Evolutionary conservation across 768 basidiomycete genomes (phyloP).

Genomic region (Leccinum truebloodii): DNA sequence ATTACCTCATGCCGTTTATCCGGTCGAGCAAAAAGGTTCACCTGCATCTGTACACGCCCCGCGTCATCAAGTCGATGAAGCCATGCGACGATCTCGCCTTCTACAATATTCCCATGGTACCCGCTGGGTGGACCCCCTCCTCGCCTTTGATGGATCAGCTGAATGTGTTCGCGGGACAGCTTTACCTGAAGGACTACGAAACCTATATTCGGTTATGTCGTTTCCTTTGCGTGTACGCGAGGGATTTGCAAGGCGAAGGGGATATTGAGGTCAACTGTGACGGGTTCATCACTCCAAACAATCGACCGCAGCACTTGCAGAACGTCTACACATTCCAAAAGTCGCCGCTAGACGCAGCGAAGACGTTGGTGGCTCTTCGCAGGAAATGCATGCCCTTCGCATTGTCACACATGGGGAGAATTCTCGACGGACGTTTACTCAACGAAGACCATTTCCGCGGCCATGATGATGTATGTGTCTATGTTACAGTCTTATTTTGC

Average conservation of each 20-base stretch:
- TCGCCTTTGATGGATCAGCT: neutral
- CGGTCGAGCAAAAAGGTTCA: conserved; percentile 34
- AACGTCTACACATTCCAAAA: conserved; percentile 29
- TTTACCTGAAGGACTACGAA: conserved; percentile 8
- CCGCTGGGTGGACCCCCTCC: neutral
- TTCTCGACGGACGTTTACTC: conserved; percentile 33
- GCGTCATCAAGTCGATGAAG: conserved; percentile 35
- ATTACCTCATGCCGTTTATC: conserved; percentile 39
- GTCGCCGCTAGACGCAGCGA: conserved; percentile 36
- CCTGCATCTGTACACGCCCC: conserved; percentile 46
- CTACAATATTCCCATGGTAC: neutral
- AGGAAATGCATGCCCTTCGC: conserved; percentile 42
- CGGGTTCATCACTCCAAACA: conserved; percentile 8
- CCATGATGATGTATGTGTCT: neutral
- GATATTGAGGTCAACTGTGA: conserved; percentile 5
- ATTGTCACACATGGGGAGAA: conserved; percentile 44
- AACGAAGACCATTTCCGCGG: conserved; percentile 9
- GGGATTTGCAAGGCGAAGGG: neutral
- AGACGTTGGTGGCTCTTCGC: conserved; percentile 26
- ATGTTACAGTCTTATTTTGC: neutral
- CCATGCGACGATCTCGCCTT: conserved; percentile 22
- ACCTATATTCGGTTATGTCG: conserved; percentile 19
- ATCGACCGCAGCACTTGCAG: neutral
- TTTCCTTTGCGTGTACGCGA: neutral
- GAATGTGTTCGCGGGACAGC: neutral